Evolutionary conservation across 805 yeast species (phyloP), one percentile per base, ranked within the genome.

Genomic region (Maudiozyma saulgeensis): DNA sequence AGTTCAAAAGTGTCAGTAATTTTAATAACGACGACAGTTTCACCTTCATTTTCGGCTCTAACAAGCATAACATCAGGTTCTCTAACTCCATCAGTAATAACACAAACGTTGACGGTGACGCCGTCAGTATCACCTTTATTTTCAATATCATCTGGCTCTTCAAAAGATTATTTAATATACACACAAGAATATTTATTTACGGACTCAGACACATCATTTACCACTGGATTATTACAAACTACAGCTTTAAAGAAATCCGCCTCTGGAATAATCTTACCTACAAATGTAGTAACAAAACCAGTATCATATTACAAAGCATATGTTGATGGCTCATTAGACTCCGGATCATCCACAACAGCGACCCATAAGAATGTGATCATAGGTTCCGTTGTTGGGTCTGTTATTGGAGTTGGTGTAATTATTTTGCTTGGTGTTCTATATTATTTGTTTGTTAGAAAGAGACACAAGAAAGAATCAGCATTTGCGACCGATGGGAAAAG

Each of bases 111-210:
- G 12, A 32, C 45, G 3, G 19, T 31, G 6, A 43, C 45, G 19
- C 32, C 45, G 2, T 21, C 45, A 12, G 2, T 32, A 11, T 19
- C 18, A 13, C 43, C 53, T 23, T 43, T 41, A 34, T 56, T 49
- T 38, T 45, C 52, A 21, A 46, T 51, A 15, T 54, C 56, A 6
- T 41, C 45, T 13, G 48, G 47, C 32, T 19, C 51, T 1, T 32
- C 32, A 18, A 41, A 49, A 3, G 37, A 42, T 16, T 54, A 49
- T 35, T 47, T 49, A 41, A 42, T 56, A 18, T 56, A 56, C 47
- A 51, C 53, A 11, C 60, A 56, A 44, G 38, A 41, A 1, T 56
- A 51, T 34, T 41, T 48, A 16, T 51, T 56, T 38, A 56, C 60
- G 11, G 58, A 52, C n/a, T 45, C 54, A 1, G 31, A 49, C 12